Evolutionary conservation across 2,329 filamentous ascomycete species (phyloP), one percentile per base, ranked within the genome.

Genomic region (Didymella keratinophila): DNA sequence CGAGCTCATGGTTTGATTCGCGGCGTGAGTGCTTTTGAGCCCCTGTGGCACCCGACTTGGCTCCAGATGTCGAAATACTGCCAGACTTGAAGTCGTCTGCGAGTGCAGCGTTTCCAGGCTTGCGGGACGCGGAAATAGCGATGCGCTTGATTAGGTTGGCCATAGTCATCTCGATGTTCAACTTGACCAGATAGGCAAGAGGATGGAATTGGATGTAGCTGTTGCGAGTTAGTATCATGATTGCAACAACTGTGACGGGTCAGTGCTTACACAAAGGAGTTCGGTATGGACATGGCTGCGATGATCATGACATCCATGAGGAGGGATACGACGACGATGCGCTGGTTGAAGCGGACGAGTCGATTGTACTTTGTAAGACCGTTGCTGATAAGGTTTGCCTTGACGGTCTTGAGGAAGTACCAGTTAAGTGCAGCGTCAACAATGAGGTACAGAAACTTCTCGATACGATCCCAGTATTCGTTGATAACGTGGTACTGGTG

Each of bases 151-250:
- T 81, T 20, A 84, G 76, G 52, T 81, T 79, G 58, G 82, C 81
- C 78, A 84, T 81, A 51, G 78, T 80, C 77, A 84, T 81, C 64
- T 83, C 81, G 66, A 84, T 83, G 63, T 82, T 77, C 23, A 84
- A 73, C 61, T 84, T 84, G 59, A 81, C 71, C 21, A 82, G 71
- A 65, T 81, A 83, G 6, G 78, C 82, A 4, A 84, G 72, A 0
- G 82, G 82, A 55, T 83, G 80, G 63, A 82, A 80, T 65, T 83
- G 80, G 27, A 82, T 76, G 67, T 82, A 84, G 23, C 74, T 78
- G 42, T 39, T 12, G 11, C 16, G 16, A 1, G 27, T 59, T 28
- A 61, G 56, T 27, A 57, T 23, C 8, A 21, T 5, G 18, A 4
- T 9, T 6, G 12, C 30, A 16, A 37, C 9, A 5, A 10, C 1